These are phyloP conservation scores for Plasmodium fragile DNA, from an alignment of 169 alveolate species.

Conservation along the genomic window DNA sequence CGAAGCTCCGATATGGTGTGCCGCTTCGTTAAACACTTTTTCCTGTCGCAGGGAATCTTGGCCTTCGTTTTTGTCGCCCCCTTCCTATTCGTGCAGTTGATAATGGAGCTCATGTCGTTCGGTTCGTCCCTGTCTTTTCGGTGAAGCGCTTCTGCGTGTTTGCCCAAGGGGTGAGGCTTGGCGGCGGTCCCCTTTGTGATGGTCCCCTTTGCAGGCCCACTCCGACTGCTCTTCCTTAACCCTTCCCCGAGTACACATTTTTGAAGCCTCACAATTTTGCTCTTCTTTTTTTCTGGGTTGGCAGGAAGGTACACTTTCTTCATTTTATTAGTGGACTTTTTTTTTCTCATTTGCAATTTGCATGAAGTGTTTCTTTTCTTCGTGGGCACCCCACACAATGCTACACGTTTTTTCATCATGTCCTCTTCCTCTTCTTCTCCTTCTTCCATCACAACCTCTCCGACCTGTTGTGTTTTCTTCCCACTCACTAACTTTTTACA, in stretches of 20 bases:
- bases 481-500: neutral
- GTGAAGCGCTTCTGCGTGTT: neutral
- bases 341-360: neutral
- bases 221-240: neutral
- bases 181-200: neutral
- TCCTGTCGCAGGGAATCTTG: neutral
- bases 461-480: neutral
- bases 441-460: neutral
- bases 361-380: conserved; percentile 10
- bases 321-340: neutral
- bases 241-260: neutral
- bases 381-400: neutral
- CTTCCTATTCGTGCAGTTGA: conserved; percentile 3
- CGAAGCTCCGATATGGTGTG: conserved; percentile 29
- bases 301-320: neutral
- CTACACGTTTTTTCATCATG: neutral
- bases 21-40: conserved; percentile 1
- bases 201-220: neutral
- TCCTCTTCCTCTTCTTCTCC: too few species aligned
- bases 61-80: neutral
- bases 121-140: neutral
- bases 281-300: conserved; percentile 9
- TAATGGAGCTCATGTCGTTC: neutral
- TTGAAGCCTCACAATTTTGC: neutral
- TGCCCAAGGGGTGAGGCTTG: neutral